Conservation (phyloP, 495 filamentous ascomycete species). For the Neurospora sp. region DNA sequence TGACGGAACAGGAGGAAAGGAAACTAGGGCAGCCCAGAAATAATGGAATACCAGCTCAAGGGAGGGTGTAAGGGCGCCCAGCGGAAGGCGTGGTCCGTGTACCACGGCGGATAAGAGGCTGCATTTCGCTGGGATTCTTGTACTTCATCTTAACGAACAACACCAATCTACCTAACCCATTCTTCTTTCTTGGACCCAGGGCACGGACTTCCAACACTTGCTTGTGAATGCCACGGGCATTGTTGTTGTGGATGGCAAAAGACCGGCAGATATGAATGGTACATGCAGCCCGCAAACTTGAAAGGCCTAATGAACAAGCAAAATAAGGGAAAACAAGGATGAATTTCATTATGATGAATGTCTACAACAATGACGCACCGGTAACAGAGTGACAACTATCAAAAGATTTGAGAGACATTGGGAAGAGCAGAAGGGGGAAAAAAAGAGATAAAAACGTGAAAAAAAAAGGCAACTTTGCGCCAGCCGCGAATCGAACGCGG, state of each 20-base stretch:
- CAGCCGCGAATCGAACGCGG: conserved; percentile 41
- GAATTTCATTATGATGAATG: not conserved
- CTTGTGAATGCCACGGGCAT: not conserved
- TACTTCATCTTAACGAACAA: no score
- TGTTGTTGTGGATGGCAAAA: not conserved
- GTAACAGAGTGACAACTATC: not conserved
- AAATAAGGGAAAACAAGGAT: not conserved
- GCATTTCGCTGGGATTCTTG: no score
- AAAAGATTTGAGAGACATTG: not conserved
- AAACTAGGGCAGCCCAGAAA: not conserved
- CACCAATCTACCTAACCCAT: no score
- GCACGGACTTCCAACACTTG: not conserved
- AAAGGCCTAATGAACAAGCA: not conserved
- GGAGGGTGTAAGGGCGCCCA: no score
- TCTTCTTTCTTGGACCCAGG: no score
- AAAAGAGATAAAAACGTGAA: not conserved
- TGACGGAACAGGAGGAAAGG: not conserved
- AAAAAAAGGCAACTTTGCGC: not conserved
- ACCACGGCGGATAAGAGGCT: no score
- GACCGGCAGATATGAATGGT: not conserved
- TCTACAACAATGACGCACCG: not conserved
- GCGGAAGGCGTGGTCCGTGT: no score
- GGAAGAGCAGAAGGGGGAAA: not conserved
- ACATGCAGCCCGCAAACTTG: not conserved
- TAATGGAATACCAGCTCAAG: not conserved